phyloP scores from a whole-genome alignment of 2,329 filamentous ascomycete genomes.

The Trichocomaceae sp. region DNA sequence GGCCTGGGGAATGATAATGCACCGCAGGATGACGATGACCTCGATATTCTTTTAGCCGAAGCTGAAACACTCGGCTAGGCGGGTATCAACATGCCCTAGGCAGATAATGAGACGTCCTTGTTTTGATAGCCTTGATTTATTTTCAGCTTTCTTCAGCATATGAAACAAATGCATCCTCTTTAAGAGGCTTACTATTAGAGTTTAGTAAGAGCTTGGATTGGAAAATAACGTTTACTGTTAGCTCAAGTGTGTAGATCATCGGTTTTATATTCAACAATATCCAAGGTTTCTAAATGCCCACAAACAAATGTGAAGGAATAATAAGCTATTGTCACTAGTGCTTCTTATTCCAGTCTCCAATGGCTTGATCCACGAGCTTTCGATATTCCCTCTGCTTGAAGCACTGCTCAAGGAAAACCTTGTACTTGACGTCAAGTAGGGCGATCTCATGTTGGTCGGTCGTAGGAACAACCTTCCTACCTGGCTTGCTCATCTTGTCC shows the following conservation, averaged over 20 bases:
- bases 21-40: neutral
- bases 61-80: neutral
- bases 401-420: constrained; percentile 91
- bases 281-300: neutral
- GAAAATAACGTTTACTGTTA: neutral
- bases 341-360: constrained; percentile 38
- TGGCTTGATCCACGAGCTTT: constrained; percentile 63
- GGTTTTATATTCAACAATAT: neutral
- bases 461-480: constrained; percentile 71
- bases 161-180: neutral
- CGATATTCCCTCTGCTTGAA: constrained; percentile 77
- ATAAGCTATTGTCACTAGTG: neutral
- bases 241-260: neutral
- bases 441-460: constrained; percentile 67
- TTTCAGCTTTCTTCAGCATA: neutral
- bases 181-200: neutral
- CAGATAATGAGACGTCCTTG: neutral
- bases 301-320: neutral
- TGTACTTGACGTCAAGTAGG: constrained; percentile 81
- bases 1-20: neutral
- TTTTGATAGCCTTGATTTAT: neutral
- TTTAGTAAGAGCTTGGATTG: neutral
- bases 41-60: constrained; percentile 3
- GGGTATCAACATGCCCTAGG: neutral
- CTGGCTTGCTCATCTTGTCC: constrained; percentile 94